phyloP scores from a whole-genome alignment of 2,329 filamentous ascomycete species.

The Triangularia verruculosa region DNA sequence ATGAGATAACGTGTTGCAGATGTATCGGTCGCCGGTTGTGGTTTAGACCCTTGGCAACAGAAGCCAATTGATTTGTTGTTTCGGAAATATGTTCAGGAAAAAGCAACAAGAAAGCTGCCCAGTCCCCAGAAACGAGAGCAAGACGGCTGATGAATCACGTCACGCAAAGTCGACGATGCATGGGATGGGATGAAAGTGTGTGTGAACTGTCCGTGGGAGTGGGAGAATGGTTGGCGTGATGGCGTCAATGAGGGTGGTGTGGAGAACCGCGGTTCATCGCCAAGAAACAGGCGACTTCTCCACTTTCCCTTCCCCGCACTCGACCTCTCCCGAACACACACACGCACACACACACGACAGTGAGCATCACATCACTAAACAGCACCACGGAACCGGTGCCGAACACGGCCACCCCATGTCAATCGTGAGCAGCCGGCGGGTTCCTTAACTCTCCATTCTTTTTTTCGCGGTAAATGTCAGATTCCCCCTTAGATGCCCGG shows the following conservation, averaged over 20 bases:
- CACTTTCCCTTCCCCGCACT: not conserved
- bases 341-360: not conserved
- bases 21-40: not conserved
- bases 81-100: not conserved
- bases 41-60: not conserved
- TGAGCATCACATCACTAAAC: not conserved
- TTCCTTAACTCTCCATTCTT: not conserved
- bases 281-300: not conserved
- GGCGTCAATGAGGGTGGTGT: not conserved
- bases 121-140: not conserved
- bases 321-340: not conserved
- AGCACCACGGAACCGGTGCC: not conserved
- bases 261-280: conserved; percentile 6
- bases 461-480: not conserved
- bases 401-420: not conserved
- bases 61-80: not conserved
- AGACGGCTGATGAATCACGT: not conserved
- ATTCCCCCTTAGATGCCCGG: not conserved
- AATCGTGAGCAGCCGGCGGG: not conserved
- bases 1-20: no score
- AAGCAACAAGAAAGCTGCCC: not conserved
- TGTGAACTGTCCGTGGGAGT: not conserved
- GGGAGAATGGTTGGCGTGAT: not conserved
- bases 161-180: not conserved
- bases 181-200: not conserved